Percentiles rank a stretch among this genome's conserved stretches.
Evolutionary conservation across 2,329 filamentous ascomycete genomes (phyloP).

Genomic region (Calycina herbarum): DNA sequence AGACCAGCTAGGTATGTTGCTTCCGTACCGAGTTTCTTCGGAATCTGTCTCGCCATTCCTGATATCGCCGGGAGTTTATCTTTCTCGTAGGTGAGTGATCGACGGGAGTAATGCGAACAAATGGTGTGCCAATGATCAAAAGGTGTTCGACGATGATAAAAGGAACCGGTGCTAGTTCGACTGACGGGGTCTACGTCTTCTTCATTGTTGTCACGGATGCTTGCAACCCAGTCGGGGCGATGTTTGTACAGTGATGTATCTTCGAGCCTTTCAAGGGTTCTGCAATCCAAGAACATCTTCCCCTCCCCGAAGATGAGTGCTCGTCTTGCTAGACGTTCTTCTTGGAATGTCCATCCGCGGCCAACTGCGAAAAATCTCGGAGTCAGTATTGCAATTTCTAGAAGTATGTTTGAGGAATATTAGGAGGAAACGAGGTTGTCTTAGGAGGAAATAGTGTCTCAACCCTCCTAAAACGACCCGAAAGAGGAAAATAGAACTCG

Average conservation of each 20-base stretch:
- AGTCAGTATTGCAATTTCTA: too few relatives aligned
- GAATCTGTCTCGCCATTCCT: slow-evolving; percentile 18
- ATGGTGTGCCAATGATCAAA: slow-evolving; percentile 19
- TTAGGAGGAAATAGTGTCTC: too few relatives aligned
- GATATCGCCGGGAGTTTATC: slow-evolving; percentile 24
- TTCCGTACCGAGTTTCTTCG: slow-evolving; percentile 5
- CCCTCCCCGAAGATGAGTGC: slow-evolving; percentile 23
- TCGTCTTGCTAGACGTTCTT: slow-evolving; percentile 22
- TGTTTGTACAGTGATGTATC: slow-evolving; percentile 12
- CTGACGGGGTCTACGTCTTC: neutral
- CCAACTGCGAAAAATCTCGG: too few relatives aligned
- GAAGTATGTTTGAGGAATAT: too few relatives aligned
- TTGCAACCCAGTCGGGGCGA: slow-evolving; percentile 17
- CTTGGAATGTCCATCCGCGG: slow-evolving; percentile 26
- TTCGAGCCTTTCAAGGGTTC: slow-evolving; percentile 14
- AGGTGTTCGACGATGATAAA: slow-evolving; percentile 2
- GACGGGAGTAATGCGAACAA: slow-evolving; percentile 17
- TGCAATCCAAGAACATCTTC: slow-evolving; percentile 25
- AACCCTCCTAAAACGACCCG: too few relatives aligned
- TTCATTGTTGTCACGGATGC: neutral
- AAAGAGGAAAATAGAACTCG: too few relatives aligned
- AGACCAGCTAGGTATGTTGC: slow-evolving; percentile 18
- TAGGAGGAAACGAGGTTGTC: too few relatives aligned
- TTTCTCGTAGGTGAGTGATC: slow-evolving; percentile 16
- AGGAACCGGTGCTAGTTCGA: neutral